phyloP scores from a whole-genome alignment of 345 rosid species.

The Dovyalis caffra region DNA sequence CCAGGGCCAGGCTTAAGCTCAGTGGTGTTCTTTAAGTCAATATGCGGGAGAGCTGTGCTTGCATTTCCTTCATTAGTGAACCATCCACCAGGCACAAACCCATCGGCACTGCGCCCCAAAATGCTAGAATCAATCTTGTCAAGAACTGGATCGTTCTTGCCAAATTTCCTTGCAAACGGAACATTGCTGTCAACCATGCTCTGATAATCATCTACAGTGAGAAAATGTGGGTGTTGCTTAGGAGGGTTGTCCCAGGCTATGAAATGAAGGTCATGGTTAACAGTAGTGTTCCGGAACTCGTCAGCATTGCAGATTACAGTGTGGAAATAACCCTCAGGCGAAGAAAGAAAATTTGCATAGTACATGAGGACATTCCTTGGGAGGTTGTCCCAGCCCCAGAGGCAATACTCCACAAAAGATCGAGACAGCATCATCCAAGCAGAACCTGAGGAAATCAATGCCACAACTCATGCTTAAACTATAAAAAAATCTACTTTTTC shows the following conservation, averaged over 20 bases:
- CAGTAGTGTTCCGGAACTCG: slow-evolving; percentile 65
- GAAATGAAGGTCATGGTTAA: slow-evolving; percentile 93
- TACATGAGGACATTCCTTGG: slow-evolving; percentile 83
- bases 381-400: slow-evolving; percentile 94
- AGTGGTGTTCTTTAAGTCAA: slow-evolving; percentile 27
- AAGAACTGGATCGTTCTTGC: slow-evolving; percentile 56
- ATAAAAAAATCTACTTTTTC: no score
- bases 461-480: slow-evolving; percentile 10
- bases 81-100: slow-evolving; percentile 73
- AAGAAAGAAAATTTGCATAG: slow-evolving; percentile 84
- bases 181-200: slow-evolving; percentile 75
- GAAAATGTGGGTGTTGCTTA: slow-evolving; percentile 86
- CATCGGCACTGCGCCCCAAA: slow-evolving; percentile 48
- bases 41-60: slow-evolving; percentile 16
- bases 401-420: slow-evolving; percentile 68
- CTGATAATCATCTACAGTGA: slow-evolving; percentile 52
- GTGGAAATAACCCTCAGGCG: slow-evolving; percentile 93
- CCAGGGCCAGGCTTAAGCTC: slow-evolving; percentile 70
- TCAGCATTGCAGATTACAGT: slow-evolving; percentile 81
- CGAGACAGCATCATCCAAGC: slow-evolving; percentile 96
- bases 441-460: slow-evolving; percentile 49
- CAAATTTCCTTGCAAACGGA: slow-evolving; percentile 86
- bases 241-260: slow-evolving; percentile 96
- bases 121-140: slow-evolving; percentile 83
- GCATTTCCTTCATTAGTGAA: slow-evolving; percentile 33